phyloP scores from a whole-genome alignment of 306 rosid genomes.

The Elaeagnus macrophylla region DNA sequence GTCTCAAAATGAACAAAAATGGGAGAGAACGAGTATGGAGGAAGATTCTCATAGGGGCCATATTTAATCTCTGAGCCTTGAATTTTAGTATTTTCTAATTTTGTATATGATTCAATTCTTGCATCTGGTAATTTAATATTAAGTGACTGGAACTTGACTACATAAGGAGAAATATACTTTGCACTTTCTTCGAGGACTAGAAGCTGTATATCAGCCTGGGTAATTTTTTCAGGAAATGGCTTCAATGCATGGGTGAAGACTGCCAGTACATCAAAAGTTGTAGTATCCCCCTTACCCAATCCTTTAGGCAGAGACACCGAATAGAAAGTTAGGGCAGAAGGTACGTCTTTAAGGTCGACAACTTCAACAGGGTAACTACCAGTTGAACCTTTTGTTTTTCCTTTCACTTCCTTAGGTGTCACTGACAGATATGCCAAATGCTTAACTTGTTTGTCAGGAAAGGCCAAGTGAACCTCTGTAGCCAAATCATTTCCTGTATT shows the following conservation, averaged over 20 bases:
- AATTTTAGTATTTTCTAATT: slow-evolving; percentile 49
- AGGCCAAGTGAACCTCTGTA: slow-evolving; percentile 48
- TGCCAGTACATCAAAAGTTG: slow-evolving; percentile 59
- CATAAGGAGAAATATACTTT: slow-evolving; percentile 68
- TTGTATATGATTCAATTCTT: slow-evolving; percentile 79
- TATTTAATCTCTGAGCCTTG: slow-evolving; percentile 91
- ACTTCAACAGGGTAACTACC: slow-evolving; percentile 38
- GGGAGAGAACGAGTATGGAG: slow-evolving; percentile 61
- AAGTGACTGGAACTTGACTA: slow-evolving; percentile 63
- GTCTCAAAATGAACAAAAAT: slow-evolving; percentile 76
- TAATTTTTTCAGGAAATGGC: slow-evolving; percentile 85
- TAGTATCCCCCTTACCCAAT: slow-evolving; percentile 57
- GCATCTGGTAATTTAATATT: slow-evolving; percentile 74
- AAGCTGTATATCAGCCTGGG: slow-evolving; percentile 83
- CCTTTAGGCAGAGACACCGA: slow-evolving; percentile 66
- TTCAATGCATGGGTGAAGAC: slow-evolving; percentile 51
- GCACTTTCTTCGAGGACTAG: slow-evolving; percentile 75
- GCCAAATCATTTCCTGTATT: slow-evolving; percentile 57
- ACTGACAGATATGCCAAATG: slow-evolving; percentile 62
- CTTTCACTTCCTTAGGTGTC: slow-evolving; percentile 49
- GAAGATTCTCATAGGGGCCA: slow-evolving; percentile 71
- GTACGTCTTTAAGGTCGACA: slow-evolving; percentile 49
- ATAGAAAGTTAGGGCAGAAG: slow-evolving; percentile 50
- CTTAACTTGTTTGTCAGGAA: slow-evolving; percentile 58
- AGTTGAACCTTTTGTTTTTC: slow-evolving; percentile 50